Conservation (phyloP, 441 rosid genomes). For the Rhodomyrtus psidioides region DNA sequence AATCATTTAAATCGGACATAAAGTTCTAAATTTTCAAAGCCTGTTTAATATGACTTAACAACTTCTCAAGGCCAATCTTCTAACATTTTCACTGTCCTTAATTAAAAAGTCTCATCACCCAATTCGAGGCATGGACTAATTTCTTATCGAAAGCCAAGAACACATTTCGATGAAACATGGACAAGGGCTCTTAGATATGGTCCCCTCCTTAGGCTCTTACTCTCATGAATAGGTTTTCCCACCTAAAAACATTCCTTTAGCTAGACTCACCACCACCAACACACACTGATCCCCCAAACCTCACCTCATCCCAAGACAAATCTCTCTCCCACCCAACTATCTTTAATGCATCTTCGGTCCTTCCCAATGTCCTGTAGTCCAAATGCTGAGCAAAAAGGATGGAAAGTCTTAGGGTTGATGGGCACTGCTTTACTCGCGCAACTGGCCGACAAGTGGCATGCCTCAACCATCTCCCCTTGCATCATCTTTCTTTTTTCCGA, state of each 20-base stretch:
- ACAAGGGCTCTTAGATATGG: slow-evolving; percentile 19
- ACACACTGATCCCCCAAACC: not conserved
- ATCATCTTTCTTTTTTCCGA: not conserved
- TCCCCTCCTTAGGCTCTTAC: slow-evolving; percentile 22
- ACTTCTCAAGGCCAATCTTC: not conserved
- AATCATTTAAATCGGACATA: not conserved
- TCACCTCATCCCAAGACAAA: not conserved
- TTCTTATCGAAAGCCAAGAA: not conserved
- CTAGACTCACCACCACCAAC: slow-evolving; percentile 19
- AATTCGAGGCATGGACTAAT: not conserved
- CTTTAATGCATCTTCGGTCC: not conserved
- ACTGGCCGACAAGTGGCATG: slow-evolving; percentile 37
- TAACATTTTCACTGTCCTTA: not conserved
- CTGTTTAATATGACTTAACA: not conserved
- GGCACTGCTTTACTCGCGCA: slow-evolving; percentile 29
- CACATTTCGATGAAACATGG: not conserved
- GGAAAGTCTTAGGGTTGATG: slow-evolving; percentile 20
- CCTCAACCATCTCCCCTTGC: slow-evolving; percentile 4
- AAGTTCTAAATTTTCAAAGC: not conserved
- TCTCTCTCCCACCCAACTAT: not conserved
- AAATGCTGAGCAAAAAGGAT: slow-evolving; percentile 9
- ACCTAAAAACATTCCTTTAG: slow-evolving; percentile 34
- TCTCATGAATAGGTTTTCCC: slow-evolving; percentile 6
- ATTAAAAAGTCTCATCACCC: not conserved
- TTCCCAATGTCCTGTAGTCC: slow-evolving; percentile 19